Conservation (phyloP, 2,329 filamentous ascomycete species). For the Penicillium sp. region DNA sequence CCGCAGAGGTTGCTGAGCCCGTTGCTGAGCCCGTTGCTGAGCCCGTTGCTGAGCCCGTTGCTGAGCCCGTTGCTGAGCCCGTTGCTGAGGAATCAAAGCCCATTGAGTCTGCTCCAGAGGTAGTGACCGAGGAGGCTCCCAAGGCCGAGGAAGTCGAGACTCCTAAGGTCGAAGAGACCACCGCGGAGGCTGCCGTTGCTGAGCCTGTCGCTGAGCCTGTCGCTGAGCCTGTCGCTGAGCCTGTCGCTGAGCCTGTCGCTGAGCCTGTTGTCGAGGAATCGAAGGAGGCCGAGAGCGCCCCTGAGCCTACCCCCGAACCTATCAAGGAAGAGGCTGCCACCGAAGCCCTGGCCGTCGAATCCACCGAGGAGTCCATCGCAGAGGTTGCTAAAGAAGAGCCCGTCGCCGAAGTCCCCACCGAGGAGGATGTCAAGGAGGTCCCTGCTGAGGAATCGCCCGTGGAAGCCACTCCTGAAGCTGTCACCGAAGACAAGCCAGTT, state of each 20-base stretch:
- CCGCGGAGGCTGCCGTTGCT: neutral
- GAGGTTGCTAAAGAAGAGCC: constrained; percentile 3
- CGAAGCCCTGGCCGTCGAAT: neutral
- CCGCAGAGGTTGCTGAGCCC: neutral
- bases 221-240: constrained; percentile 26
- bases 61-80: neutral
- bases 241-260: neutral
- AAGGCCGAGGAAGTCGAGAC: neutral
- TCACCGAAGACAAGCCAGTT: constrained; percentile 11
- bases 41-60: too few species aligned
- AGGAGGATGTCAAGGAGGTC: constrained; percentile 37
- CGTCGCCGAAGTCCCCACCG: neutral
- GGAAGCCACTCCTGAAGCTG: constrained; percentile 3
- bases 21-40: too few species aligned
- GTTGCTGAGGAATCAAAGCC: neutral
- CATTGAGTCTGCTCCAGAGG: constrained; percentile 12
- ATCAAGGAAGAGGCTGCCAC: constrained; percentile 1
- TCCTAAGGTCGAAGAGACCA: neutral
- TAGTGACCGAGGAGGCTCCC: neutral
- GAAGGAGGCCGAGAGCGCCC: constrained; percentile 11
- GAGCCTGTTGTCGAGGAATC: too few species aligned
- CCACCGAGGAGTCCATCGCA: neutral
- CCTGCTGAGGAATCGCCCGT: constrained; percentile 11
- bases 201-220: constrained; percentile 18
- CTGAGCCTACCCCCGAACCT: constrained; percentile 8